These are phyloP conservation scores for Saraca asoca DNA, from an alignment of 331 rosid genomes.

Conservation along the genomic window DNA sequence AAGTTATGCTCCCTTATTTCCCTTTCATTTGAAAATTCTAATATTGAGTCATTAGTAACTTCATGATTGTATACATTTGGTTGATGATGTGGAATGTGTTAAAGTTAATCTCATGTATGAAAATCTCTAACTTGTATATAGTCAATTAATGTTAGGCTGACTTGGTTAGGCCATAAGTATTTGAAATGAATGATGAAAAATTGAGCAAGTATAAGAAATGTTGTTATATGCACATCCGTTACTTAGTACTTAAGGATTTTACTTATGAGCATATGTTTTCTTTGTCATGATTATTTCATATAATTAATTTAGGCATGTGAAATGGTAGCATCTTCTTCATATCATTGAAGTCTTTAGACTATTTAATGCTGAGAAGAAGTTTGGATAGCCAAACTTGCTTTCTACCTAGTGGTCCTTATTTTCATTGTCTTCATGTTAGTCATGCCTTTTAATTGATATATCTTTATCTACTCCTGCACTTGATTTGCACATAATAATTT, in stretches of 20 bases:
- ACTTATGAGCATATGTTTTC: conserved; percentile 6
- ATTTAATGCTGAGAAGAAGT: too few relatives aligned
- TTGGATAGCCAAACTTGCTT: too few relatives aligned
- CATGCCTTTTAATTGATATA: conserved; percentile 12
- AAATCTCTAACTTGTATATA: neutral
- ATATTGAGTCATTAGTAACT: neutral
- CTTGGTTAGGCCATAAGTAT: neutral
- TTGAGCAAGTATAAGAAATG: neutral
- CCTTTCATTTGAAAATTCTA: neutral
- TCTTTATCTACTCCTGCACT: neutral
- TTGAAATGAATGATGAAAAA: neutral
- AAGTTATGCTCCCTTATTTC: neutral
- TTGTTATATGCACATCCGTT: neutral
- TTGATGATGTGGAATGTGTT: neutral
- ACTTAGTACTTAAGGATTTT: conserved; percentile 21
- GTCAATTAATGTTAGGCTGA: conserved; percentile 1
- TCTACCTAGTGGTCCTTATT: too few relatives aligned
- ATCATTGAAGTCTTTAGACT: too few relatives aligned
- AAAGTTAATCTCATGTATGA: conserved; percentile 8
- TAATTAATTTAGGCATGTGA: too few relatives aligned
- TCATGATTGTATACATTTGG: neutral
- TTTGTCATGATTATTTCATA: conserved; percentile 28
- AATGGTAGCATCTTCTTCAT: too few relatives aligned
- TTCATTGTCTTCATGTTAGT: too few relatives aligned
- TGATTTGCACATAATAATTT: neutral